Base-by-base conservation (phyloP, 345 rosid genomes). In the Fremontodendron californicum region DNA sequence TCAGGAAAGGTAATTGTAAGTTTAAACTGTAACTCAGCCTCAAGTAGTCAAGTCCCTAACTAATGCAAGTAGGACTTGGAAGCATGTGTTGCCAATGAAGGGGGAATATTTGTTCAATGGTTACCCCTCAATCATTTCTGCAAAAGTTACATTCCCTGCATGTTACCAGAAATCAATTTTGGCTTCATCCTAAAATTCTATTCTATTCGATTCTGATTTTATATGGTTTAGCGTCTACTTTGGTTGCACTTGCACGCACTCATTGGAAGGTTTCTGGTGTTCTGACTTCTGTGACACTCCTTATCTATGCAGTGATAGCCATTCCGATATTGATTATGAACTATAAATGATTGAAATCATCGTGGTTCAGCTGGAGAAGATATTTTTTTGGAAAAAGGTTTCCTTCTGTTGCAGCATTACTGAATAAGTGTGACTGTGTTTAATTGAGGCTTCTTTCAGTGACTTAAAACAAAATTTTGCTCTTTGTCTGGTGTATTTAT, bases 1-100 rank as follows among this genome's bases (percentile, higher is more conserved):
- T 74, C 11, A 74, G 45, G 35, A 16, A 70, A 84, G 87, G 88
- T 89, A 78, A 67, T 42, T 13, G 40, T 70, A 54, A 71, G 70
- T 19, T 13, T 52, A 54, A 27, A 55, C 33, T 68, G 18, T 55
- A 25, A 54, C 15, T 35, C 29, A 13, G 9, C 57, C 61, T 16
- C 6, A 52, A n/a, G n/a, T n/a, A n/a, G n/a, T n/a, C n/a, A n/a
- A n/a, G 58, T n/a, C 3, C 29, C 27, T 3, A 67, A 23, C 25
- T 63, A 13, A 31, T 40, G 10, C 3, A 29, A 58, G 40, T 46
- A 39, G 63, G 18, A 60, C 5, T 49, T 37, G 42, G 25, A 60
- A 69, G 62, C 45, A 25, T 62, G 10, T 27, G 21, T 19, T 66
- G 48, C 35, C 42, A 3, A 37, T 15, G 23, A 35, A 31, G 39